These are phyloP conservation scores for Dimocarpus longan DNA, from an alignment of 345 rosid genomes.

Conservation along the genomic window DNA sequence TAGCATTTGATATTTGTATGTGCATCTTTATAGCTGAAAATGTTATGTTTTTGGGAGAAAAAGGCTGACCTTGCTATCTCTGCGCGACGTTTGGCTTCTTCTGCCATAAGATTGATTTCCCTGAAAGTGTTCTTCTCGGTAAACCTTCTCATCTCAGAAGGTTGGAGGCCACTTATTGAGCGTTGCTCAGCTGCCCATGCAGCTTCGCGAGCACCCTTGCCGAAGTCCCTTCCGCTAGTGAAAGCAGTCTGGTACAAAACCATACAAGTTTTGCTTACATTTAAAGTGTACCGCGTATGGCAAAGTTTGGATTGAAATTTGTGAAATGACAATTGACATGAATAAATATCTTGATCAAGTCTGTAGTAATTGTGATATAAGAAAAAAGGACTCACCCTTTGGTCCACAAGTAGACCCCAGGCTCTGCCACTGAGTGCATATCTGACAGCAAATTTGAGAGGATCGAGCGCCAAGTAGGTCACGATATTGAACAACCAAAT, in stretches of 20 bases:
- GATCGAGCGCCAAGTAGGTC: conserved; percentile 34
- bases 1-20: too few species aligned
- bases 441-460: conserved; percentile 38
- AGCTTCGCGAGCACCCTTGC: conserved; percentile 46
- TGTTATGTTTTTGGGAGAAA: neutral
- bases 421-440: conserved; percentile 41
- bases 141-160: conserved; percentile 13
- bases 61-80: conserved; percentile 35
- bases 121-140: conserved; percentile 30
- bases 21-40: neutral
- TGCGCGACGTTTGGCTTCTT: conserved; percentile 55
- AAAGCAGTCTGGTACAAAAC: conserved; percentile 41
- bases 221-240: conserved; percentile 45
- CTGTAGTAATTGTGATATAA: neutral
- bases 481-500: conserved; percentile 38
- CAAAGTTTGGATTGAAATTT: neutral
- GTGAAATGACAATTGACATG: neutral
- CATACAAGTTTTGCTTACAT: neutral
- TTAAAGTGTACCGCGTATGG: neutral
- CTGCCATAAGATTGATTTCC: conserved; percentile 48
- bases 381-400: conserved; percentile 29
- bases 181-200: conserved; percentile 52
- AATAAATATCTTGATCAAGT: neutral
- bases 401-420: conserved; percentile 35
- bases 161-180: conserved; percentile 45